Evolutionary conservation across 805 yeast species (phyloP), one percentile per base, ranked within the genome.

Genomic region (Kodamaea hsintzibuensis): DNA sequence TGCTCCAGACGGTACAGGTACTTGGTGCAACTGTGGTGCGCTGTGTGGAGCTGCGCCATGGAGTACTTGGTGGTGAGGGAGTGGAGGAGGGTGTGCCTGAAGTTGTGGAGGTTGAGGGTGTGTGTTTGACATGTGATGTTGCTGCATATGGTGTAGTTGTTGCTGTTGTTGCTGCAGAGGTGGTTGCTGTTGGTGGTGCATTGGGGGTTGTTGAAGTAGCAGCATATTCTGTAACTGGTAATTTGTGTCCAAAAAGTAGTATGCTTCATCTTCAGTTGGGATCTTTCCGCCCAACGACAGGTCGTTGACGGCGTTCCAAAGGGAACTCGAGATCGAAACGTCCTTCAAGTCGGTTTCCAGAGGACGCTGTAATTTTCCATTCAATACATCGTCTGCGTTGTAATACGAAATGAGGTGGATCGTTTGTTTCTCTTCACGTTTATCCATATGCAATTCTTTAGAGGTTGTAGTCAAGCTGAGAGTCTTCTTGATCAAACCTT

Each of bases 401-500:
- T 90, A 92, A 69, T 92, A 92, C 7, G 92, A 84, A 2, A 92
- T 83, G 53, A 92, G 69, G 64, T 93, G 97, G 47, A 85, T 72
- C 3, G 88, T 82, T 60, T 78, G 81, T 45, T 64, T 66, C 42
- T 60, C 68, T 3, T 61, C 63, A 30, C 61, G 60, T 27, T 63
- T 62, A 10, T 61, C 61, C 7, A 68, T 44, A 47, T 67, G 64
- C 22, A 70, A 61, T 13, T 70, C 72, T 49, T 67, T 66, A 10
- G 63, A 51, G 13, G 58, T 30, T 40, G 60, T 49, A 51, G 53
- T 46, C 22, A 90, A 75, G 0, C 91, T 83, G 56, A 91, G 73
- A 0, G 98, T 89, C 68, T 91, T 91, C 68, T 92, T 92, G 55
- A 91, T 83, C 46, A 92, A 76, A 0, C 97, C 97, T 45, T 79